Base-by-base conservation (phyloP, 164 flowering plant genomes). In the Tetracentron sinense region DNA sequence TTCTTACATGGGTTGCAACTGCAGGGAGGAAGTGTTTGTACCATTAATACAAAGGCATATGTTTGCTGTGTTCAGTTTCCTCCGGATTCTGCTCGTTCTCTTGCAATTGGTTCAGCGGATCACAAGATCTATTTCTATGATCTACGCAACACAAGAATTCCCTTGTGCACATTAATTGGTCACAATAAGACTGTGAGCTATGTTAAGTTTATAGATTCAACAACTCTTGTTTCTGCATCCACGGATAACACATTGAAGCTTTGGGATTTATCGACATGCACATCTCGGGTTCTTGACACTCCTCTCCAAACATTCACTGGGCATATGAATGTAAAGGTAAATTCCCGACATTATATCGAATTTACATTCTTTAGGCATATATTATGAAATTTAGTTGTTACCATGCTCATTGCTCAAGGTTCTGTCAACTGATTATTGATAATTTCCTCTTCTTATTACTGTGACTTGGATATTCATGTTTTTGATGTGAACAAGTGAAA, bases 21-120 rank as follows among this genome's bases (percentile, higher is more conserved):
- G 85, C 97, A 95, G 99, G 97, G 78, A 26, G 84, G 54, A 59
- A 95, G 97, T 71, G 73, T 85, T 56, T 86, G 85, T 54, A 90
- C 97, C 61, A 90, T 95, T 64, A 92, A 78, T 71, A 82, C 94
- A 61, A 88, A 84, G 82, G 97, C 97, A 63, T 90, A 95, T 74
- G 89, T 95, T 8, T 95, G 99, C 75, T 85, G 91, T 74, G 99
- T 95, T 62, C 99, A 95, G 72, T 95, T 95, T 68, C 88, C 94
- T 47, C 67, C 72, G 47, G 96, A 88, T 71, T 84, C 96, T 61
- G 76, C 89, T 26, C 90, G 83, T 46, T 79, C 77, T 33, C 82
- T 95, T 69, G 97, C 92, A 50, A 84, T 95, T 77, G 99, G 99
- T 65, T 95, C 97, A 33, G 99, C 99, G 6, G 99, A 95, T 78